phyloP scores from a whole-genome alignment of 2,329 filamentous ascomycete species.

The Pseudocercospora fuligena region DNA sequence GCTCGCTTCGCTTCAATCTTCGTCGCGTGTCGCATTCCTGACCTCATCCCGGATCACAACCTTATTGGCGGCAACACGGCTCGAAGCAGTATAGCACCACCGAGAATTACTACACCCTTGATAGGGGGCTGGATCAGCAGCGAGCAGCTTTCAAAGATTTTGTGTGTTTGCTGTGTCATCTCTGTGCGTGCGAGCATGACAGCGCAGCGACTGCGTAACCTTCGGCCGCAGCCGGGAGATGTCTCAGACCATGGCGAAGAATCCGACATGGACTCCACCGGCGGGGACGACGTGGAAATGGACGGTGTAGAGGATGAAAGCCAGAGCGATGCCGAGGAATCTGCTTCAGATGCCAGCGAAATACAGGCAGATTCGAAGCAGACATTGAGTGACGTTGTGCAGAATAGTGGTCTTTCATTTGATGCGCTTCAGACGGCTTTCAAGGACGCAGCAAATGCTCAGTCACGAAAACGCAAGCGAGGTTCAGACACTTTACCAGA shows the following conservation, averaged over 20 bases:
- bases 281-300: constrained; percentile 21
- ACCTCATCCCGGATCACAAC: background rate
- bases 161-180: constrained; percentile 2
- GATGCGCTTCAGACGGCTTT: constrained; percentile 64
- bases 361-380: constrained; percentile 16
- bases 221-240: constrained; percentile 25
- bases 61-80: background rate
- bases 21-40: background rate
- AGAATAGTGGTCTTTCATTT: constrained; percentile 73
- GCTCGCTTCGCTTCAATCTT: no score
- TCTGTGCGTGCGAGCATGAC: constrained; percentile 16
- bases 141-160: background rate
- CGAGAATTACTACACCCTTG: constrained; percentile 1
- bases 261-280: constrained; percentile 19
- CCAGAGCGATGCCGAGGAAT: constrained; percentile 28
- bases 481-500: constrained; percentile 43
- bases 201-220: constrained; percentile 18
- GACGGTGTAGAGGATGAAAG: constrained; percentile 35
- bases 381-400: constrained; percentile 40
- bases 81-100: background rate
- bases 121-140: background rate
- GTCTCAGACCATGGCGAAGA: constrained; percentile 17
- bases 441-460: constrained; percentile 78
- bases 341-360: constrained; percentile 38
- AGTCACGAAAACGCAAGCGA: constrained; percentile 56